phyloP scores from a whole-genome alignment of 2,329 filamentous ascomycete species.

The Pseudogymnoascus sp. region DNA sequence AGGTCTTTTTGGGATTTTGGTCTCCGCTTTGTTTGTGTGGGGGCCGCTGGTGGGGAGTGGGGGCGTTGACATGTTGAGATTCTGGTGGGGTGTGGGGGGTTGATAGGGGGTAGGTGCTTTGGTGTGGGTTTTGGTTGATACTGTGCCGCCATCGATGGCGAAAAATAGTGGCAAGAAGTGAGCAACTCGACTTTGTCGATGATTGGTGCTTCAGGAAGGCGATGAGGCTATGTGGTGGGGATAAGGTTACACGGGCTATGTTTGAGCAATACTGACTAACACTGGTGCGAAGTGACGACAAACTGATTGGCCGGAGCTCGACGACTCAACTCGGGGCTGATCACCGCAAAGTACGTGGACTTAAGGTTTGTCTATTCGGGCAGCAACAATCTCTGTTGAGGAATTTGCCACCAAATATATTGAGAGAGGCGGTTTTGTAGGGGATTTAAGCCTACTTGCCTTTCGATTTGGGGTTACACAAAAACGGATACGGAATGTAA shows the following conservation, averaged over 20 bases:
- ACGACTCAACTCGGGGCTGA: background rate
- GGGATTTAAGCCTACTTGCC: background rate
- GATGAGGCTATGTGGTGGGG: slow-evolving; percentile 2
- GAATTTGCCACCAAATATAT: slow-evolving; percentile 2
- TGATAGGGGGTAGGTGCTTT: background rate
- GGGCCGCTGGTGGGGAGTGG: background rate
- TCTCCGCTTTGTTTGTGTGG: background rate
- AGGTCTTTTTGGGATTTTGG: background rate
- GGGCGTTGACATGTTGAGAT: slow-evolving; percentile 4
- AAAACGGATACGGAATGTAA: background rate
- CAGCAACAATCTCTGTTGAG: background rate
- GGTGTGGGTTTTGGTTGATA: background rate
- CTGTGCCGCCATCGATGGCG: slow-evolving; percentile 4
- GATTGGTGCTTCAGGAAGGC: background rate
- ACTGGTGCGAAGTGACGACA: background rate
- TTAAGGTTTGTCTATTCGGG: slow-evolving; percentile 1
- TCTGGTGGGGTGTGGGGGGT: slow-evolving; percentile 3
- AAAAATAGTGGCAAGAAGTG: background rate
- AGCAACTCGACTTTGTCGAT: background rate
- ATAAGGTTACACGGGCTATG: slow-evolving; percentile 1
- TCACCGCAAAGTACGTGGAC: background rate
- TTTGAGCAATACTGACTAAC: background rate
- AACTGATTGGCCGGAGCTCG: background rate
- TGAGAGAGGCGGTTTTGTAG: background rate
- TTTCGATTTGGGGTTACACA: background rate